These are phyloP conservation scores for Saposhnikovia divaricata DNA, from an alignment of 129 eudicot genomes.

Conservation along the genomic window DNA sequence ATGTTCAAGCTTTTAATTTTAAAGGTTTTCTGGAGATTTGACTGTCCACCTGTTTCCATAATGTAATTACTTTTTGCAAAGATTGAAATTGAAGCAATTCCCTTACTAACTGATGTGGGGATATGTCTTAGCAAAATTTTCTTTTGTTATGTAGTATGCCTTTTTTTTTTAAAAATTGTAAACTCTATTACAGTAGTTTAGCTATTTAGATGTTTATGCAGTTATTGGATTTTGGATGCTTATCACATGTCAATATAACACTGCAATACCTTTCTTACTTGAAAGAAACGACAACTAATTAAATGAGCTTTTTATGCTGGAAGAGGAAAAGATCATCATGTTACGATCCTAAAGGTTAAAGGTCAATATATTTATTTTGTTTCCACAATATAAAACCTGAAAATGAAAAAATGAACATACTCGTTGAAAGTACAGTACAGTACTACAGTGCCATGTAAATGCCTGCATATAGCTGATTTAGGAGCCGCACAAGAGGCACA, in stretches of 20 bases:
- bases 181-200: background rate
- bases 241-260: background rate
- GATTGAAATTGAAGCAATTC: no score
- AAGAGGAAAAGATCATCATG: background rate
- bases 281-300: background rate
- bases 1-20: background rate
- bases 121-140: no score
- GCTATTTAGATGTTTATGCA: background rate
- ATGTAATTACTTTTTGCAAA: no score
- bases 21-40: background rate
- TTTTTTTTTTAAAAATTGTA: no score
- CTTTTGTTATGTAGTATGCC: no score
- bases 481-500: background rate
- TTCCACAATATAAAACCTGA: background rate
- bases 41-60: background rate
- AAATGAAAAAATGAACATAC: background rate
- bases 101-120: no score
- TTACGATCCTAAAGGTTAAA: background rate
- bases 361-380: background rate
- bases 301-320: background rate
- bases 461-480: background rate
- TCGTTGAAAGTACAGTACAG: background rate
- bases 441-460: background rate
- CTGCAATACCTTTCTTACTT: background rate
- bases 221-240: background rate